A percentile compares a stretch with the other conserved stretches of the same genome.
Evolutionary conservation across 169 alveolate species (phyloP).

Genomic region (Theileria sp.): DNA sequence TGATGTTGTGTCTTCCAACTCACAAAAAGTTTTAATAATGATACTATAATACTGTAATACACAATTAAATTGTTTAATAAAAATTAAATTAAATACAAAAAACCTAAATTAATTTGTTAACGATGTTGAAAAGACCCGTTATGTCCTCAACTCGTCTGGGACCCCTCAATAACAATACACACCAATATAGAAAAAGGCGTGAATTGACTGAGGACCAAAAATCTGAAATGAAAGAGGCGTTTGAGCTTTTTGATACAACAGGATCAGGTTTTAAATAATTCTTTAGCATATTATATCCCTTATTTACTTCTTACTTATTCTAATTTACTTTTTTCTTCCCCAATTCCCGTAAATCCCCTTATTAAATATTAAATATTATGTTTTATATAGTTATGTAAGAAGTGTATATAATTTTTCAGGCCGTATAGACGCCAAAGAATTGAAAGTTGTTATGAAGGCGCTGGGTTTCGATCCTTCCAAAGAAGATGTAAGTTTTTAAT

Average conservation of each 20-base stretch:
- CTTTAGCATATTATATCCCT: neutral
- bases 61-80: neutral
- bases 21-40: slow-evolving; percentile 7
- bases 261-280: slow-evolving; percentile 81
- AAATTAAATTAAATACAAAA: neutral
- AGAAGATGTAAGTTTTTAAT: slow-evolving; percentile 84
- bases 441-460: slow-evolving; percentile 98
- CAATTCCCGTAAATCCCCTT: neutral
- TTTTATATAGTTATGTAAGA: neutral
- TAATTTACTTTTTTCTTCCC: neutral
- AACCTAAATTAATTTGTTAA: neutral
- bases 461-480: slow-evolving; percentile 98
- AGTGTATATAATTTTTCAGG: slow-evolving; percentile 52
- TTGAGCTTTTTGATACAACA: slow-evolving; percentile 95
- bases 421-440: slow-evolving; percentile 92
- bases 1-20: slow-evolving; percentile 19
- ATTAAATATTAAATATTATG: neutral
- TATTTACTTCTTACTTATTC: neutral
- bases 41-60: slow-evolving; percentile 1
- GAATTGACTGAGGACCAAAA: slow-evolving; percentile 92
- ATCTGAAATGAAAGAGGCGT: slow-evolving; percentile 95
- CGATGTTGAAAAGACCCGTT: slow-evolving; percentile 17
- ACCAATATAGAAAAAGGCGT: slow-evolving; percentile 56
- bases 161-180: slow-evolving; percentile 19
- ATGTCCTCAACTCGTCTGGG: slow-evolving; percentile 1